Evolutionary conservation across 1,139 yeast species (phyloP), one percentile per base, ranked within the genome.

Genomic region (Saccharomyces hybrid): DNA sequence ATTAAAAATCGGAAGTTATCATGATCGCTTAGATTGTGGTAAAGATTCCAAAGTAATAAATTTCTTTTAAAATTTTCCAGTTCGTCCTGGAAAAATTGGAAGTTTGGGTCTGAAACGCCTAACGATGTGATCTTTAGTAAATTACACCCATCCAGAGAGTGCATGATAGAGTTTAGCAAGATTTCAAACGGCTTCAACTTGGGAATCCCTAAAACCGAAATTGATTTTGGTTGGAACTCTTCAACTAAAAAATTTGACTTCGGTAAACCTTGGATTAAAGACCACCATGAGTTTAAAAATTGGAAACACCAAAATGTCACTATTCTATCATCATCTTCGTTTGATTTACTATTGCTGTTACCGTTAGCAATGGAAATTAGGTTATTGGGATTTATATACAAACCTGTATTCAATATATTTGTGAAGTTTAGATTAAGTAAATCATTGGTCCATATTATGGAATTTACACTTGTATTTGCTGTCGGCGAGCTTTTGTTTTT

Each of bases 301-400:
- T 67, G 68, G 44, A 62, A 65, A 29, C 62, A 61, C 68, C 70
- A 67, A 49, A 65, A 67, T 1, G 67, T 54, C 2, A 63, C 60
- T 26, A 57, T 46, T 29, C 53, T 53, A 31, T 32, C 47, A 9
- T 53, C 52, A 27, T 57, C 58, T 26, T 44, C 26, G 13, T 49
- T 25, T 42, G 23, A 19, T 46, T 44, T 42, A 25, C 47, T 38
- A 25, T 23, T 47, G 7, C 38, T 49, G 13, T 42, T 48, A 11
- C 11, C n/a, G 23, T 8, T n/a, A 9, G 34, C 14, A 11, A 60
- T 11, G 11, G 63, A 57, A 26, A 59, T 56, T 49, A 65, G 52
- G 5, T 64, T 60, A 41, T 62, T 64, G 32, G 63, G 60, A 42
- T 66, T 64, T 26, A 67, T 57, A 51, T 57, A 66, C 16, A 66